Evolutionary conservation across 2,329 filamentous ascomycete genomes (phyloP).

Genomic region (Septoria petroselini): DNA sequence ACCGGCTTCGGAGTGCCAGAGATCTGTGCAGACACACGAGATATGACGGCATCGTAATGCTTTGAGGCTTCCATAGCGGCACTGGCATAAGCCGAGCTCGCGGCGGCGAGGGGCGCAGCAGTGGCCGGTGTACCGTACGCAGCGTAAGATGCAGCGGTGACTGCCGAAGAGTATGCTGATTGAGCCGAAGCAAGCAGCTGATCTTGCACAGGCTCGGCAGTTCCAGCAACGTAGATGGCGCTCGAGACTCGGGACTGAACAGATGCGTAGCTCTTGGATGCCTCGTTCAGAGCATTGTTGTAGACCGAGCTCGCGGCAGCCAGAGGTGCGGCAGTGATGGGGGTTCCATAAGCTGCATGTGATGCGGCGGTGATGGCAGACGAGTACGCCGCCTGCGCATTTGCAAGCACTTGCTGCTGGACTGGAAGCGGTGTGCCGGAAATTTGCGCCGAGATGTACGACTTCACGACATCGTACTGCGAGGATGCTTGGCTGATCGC

Average conservation of each 20-base stretch:
- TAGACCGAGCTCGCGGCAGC: conserved; percentile 57
- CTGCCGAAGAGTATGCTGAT: conserved; percentile 63
- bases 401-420: conserved; percentile 66
- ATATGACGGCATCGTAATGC: conserved; percentile 65
- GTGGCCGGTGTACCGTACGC: conserved; percentile 65
- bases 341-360: conserved; percentile 58
- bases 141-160: conserved; percentile 59
- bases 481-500: conserved; percentile 65
- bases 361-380: conserved; percentile 62
- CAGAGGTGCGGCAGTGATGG: conserved; percentile 68
- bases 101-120: conserved; percentile 60
- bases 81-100: conserved; percentile 57
- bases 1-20: conserved; percentile 66
- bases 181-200: conserved; percentile 67
- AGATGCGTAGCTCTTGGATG: conserved; percentile 64
- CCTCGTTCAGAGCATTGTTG: conserved; percentile 60
- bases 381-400: conserved; percentile 66
- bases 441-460: conserved; percentile 64
- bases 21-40: conserved; percentile 63
- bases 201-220: conserved; percentile 65
- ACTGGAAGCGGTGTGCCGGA: conserved; percentile 66
- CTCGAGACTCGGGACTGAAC: conserved; percentile 65
- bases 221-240: conserved; percentile 65
- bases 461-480: conserved; percentile 66
- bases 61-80: conserved; percentile 63